Evolutionary conservation across 257 asterid genomes (phyloP), one percentile per base, ranked within the genome.

Genomic region (Solanum sitiens): DNA sequence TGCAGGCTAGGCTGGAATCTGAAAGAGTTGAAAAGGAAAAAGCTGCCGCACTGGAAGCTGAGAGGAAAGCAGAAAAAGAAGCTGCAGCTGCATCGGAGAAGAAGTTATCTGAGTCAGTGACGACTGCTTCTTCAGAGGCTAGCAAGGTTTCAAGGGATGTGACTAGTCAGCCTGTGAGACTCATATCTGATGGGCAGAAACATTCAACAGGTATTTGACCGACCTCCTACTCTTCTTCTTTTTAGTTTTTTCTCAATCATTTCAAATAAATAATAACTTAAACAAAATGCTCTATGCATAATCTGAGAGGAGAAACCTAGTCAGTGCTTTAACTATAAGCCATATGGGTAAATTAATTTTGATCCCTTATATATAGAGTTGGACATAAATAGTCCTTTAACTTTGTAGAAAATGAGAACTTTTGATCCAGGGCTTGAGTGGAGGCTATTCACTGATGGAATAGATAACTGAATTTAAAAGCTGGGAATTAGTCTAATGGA

Each of bases 1-100:
- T 87, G 95, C 95, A 95, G 96, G 96, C 94, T 87, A 94, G 92
- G 90, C 86, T 92, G 86, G 93, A 90, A 91, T 95, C 94, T 87
- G 97, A 94, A 86, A 93, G 83, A 91, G 92, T 90, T 65, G 95
- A 90, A 90, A 90, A 89, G 84, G 97, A 92, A 90, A 94, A 91
- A 92, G 93, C 91, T 18, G 95, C 89, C 42, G 93, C 95, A 74
- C 50, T 88, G 87, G 95, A 93, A 89, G 95, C 98, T 86, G 94
- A 93, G 92, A 93, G 90, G 86, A 88, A 84, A 86, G 93, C 95
- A 88, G 93, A 94, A 47, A 94, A 91, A 91, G 96, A 92, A 93
- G 94, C 91, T 74, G 96, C 94, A 91, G 95, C 91, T 93, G 96
- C 91, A 45, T 95, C 92, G 53, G 88, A 91, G 25, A 92, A 87